Conservation (phyloP, 495 filamentous ascomycete genomes). For the Evansstolkia leycettana region DNA sequence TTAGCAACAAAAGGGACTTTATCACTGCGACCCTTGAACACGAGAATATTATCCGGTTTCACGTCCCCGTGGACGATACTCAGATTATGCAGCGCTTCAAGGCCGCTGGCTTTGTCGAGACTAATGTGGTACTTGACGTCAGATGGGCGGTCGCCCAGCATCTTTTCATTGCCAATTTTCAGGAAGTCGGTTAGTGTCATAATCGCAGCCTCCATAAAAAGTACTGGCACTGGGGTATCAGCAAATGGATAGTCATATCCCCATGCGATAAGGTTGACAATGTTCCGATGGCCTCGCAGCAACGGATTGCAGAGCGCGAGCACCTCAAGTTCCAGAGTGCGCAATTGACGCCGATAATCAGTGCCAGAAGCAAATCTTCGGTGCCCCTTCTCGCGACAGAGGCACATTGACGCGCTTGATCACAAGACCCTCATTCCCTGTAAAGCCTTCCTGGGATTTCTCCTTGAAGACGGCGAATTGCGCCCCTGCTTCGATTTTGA, state of each 20-base stretch:
- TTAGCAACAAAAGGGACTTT: slow-evolving; percentile 16
- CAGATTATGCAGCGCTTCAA: slow-evolving; percentile 61
- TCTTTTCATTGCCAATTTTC: background rate
- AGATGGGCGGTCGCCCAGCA: background rate
- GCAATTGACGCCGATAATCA: slow-evolving; percentile 5
- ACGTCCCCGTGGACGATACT: slow-evolving; percentile 50
- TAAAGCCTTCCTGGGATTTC: background rate
- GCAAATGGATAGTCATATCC: slow-evolving; percentile 12
- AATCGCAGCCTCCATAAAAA: slow-evolving; percentile 12
- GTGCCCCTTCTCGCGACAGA: background rate
- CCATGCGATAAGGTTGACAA: slow-evolving; percentile 12
- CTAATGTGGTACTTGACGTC: slow-evolving; percentile 7
- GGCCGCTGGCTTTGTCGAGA: slow-evolving; percentile 46
- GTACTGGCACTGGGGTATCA: slow-evolving; percentile 8
- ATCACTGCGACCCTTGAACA: slow-evolving; percentile 10
- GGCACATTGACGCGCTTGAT: slow-evolving; percentile 10
- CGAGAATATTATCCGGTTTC: slow-evolving; percentile 27
- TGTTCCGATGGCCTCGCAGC: slow-evolving; percentile 7
- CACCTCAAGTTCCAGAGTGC: slow-evolving; percentile 2
- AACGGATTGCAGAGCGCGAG: slow-evolving; percentile 4
- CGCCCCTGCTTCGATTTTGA: slow-evolving; percentile 7
- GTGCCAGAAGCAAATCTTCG: slow-evolving; percentile 1
- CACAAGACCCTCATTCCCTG: slow-evolving; percentile 8
- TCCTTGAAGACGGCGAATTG: slow-evolving; percentile 13
- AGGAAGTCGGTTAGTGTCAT: slow-evolving; percentile 10